Evolutionary conservation across 2,329 filamentous ascomycete species (phyloP).

Genomic region (Phyllosticta citriasiana): DNA sequence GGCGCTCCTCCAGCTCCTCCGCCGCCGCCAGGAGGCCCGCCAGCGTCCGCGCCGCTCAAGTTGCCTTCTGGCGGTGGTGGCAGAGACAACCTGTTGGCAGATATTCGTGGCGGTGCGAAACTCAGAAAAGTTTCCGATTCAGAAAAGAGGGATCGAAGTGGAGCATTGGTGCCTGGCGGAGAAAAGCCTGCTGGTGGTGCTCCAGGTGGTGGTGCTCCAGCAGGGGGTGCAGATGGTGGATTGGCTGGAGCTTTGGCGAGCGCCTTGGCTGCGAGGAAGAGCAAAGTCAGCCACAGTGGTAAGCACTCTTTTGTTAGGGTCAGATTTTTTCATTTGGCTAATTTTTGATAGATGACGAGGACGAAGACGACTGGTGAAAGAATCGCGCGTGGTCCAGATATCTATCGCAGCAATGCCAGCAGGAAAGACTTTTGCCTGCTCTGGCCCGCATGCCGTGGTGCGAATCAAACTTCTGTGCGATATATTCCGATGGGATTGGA

Average conservation of each 20-base stretch:
- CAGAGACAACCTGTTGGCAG: constrained; percentile 55
- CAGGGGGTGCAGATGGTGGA: constrained; percentile 23
- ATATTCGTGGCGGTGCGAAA: constrained; percentile 56
- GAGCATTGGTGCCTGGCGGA: constrained; percentile 47
- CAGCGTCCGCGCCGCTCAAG: constrained; percentile 23
- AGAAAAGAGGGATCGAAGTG: constrained; percentile 64
- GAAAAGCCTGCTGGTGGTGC: constrained; percentile 38
- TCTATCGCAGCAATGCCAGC: too few relatives aligned
- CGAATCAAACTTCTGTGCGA: background rate
- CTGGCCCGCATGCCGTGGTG: background rate
- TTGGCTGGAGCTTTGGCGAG: constrained; percentile 56
- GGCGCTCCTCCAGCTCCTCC: constrained; percentile 38
- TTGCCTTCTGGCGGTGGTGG: constrained; percentile 33
- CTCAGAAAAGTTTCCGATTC: constrained; percentile 66
- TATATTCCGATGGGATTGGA: background rate
- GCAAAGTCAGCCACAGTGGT: constrained; percentile 93
- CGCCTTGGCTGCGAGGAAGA: constrained; percentile 76
- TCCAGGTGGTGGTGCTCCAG: constrained; percentile 26
- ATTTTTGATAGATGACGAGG: constrained; percentile 56
- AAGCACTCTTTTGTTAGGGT: constrained; percentile 26
- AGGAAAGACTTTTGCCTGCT: background rate
- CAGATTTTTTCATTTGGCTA: constrained; percentile 13
- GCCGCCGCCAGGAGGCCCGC: constrained; percentile 19
- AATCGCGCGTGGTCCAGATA: background rate
- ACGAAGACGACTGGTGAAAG: constrained; percentile 60